Base-by-base conservation (phyloP, 2,329 filamentous ascomycete genomes). In the Pleochaeta shiraiana region DNA sequence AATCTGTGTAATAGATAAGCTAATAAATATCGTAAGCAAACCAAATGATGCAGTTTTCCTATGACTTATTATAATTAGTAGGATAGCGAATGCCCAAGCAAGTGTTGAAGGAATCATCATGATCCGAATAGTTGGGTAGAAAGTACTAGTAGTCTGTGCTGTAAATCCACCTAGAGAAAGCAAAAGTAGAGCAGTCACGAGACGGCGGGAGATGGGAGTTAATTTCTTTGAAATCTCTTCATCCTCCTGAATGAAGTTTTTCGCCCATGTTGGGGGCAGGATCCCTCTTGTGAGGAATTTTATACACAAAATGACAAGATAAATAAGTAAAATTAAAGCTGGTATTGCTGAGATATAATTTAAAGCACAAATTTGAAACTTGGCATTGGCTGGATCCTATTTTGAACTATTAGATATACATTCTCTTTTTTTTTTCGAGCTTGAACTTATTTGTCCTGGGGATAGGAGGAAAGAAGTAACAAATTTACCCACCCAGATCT, bases 161-260 rank as follows among this genome's bases (percentile, higher is more conserved):
- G 68, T 67, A 12, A 75, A 68, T 1, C 76, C 77, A 37, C 73
- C 61, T 7, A 71, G 63, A 0, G 77, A 76, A 5, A 76, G 64
- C 1, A 70, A 47, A 24, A 79, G 71, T 9, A 81, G 70, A 26
- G 26, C 6, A 26, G 14, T 21, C 5, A 12, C 26, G 5, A 7
- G 47, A 28, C 19, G 24, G 12, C 26, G 14, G n/a, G 47, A 26
- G 4, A 24, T 7, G n/a, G 24, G 12, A 7, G n/a, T 53, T 21
- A 14, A 7, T 53, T 53, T 43, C n/a, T n/a, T n/a, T n/a, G n/a
- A n/a, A n/a, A n/a, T n/a, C n/a, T n/a, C n/a, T 14, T 43, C 37
- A 43, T 43, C 37, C 14, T 11, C n/a, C 37, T 43, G 12, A 43
- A 43, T 43, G 14, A 43, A 14, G 9, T 43, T 43, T 11, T 43